Evolutionary conservation across 2,329 filamentous ascomycete species (phyloP).

Genomic region (Camptophora hylomeconis): DNA sequence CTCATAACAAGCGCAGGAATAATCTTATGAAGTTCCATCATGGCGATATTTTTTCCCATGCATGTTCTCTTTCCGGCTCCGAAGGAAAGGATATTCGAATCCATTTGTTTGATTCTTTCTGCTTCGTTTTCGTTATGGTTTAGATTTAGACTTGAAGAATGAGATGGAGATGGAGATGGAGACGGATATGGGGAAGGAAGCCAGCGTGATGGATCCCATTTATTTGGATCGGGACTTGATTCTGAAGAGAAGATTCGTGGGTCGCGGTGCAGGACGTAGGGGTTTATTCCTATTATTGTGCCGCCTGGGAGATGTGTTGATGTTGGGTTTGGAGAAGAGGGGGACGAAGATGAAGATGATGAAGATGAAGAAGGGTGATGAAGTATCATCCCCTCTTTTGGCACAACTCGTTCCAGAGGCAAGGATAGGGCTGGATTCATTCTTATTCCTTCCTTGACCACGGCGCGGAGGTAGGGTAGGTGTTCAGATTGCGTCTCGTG

Average conservation of each 20-base stretch:
- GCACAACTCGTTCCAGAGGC: constrained; percentile 24
- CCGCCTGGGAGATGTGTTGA: constrained; percentile 16
- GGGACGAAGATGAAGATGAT: no score
- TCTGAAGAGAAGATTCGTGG: constrained; percentile 14
- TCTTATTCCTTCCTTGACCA: constrained; percentile 26
- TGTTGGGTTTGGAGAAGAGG: constrained; percentile 8
- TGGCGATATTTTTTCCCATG: constrained; percentile 20
- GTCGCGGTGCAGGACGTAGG: constrained; percentile 21
- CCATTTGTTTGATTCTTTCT: constrained; percentile 15
- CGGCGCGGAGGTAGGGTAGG: constrained; percentile 22
- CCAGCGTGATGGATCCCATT: constrained; percentile 21
- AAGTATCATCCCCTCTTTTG: constrained; percentile 19
- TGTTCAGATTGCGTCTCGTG: constrained; percentile 18
- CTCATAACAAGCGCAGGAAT: constrained; percentile 13
- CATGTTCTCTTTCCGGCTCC: constrained; percentile 18
- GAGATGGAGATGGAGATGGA: no score
- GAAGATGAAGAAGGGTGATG: no score
- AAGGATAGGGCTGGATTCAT: constrained; percentile 25
- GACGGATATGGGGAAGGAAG: no score
- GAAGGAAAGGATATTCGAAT: constrained; percentile 17
- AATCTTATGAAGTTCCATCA: constrained; percentile 18
- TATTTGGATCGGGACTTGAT: constrained; percentile 9
- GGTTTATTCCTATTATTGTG: constrained; percentile 22
- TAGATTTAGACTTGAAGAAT: neutral
- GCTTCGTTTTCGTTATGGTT: constrained; percentile 3